Evolutionary conservation across 306 rosid genomes (phyloP), one percentile per base, ranked within the genome.

Genomic region (Ormosia semicastrata): DNA sequence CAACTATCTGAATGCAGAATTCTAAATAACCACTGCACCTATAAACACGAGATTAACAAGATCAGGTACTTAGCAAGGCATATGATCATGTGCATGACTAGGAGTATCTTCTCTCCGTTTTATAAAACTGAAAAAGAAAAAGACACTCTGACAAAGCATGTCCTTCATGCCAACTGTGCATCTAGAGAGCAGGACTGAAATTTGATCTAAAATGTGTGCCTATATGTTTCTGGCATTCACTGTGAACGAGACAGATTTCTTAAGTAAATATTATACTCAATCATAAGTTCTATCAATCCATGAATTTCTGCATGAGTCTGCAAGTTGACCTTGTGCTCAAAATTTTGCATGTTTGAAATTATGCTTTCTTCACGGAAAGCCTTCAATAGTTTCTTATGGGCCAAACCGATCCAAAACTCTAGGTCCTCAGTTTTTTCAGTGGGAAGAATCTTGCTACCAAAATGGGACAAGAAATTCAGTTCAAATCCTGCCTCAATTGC

Each of bases 371-470:
- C 77, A 58, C 32, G 43, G 79, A 92, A 88, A 80, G 92, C 94
- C 53, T 67, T 54, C 67, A 86, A 70, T 46, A 92, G 89, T 84
- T 88, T 90, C 81, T 76, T 80, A 77, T 90, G 84, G 47, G 92
- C 94, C 90, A 92, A 86, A 37, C 92, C 92, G 53, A 90, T 87
- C 94, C 94, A 90, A 87, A 90, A 88, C 70, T 88, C 94, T 11
- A 88, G 82, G 66, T 92, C 91, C 85, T 92, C 94, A 52, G 80
- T 86, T 84, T 73, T 88, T 80, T 80, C 92, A 54, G 71, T 84
- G 53, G 89, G 87, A 81, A 90, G 78, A 78, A 90, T 71, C 81
- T 87, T 87, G 75, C 68, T 82, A 66, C 94, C 97, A 69, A 90
- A 90, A 88, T 92, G 91, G 69, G 72, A 63, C 82, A 92, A 85